Base-by-base conservation (phyloP, 345 rosid genomes). In the Adansonia digitata region DNA sequence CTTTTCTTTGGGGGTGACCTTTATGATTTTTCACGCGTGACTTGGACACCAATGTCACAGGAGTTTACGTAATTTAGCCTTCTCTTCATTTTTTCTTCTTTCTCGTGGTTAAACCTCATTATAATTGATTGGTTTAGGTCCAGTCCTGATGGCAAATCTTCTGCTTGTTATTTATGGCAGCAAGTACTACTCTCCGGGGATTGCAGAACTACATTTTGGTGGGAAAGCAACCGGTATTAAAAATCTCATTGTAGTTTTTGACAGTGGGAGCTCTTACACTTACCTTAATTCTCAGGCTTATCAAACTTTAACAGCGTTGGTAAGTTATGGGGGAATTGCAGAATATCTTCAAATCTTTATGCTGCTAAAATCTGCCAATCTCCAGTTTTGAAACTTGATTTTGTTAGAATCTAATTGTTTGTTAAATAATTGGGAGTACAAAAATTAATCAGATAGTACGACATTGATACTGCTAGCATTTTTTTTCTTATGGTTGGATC, bases 231-330 rank as follows among this genome's bases (percentile, higher is more conserved):
- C 97, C 0, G 93, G 88, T 46, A 24, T 83, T 20, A 88, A 80
- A 81, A 87, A 93, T 78, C 75, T 95, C 51, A 76, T 61, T 2
- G 62, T 79, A 40, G 72, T 83, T 46, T 86, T 95, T 34, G 99
- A 95, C 82, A 91, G 97, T 40, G 99, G 99, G 63, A 92, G 98
- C 81, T 90, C 99, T 26, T 95, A 93, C 73, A 89, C 93, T n/a
- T 95, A 95, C 82, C 78, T 95, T 62, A 89, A 84, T 71, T 84
- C 86, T 13, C 79, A 77, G 80, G 90, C 92, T 24, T 91, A 93
- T 73, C 85, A 91, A 74, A 82, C 80, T 22, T 69, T 90, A 15
- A 60, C 84, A 22, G 77, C 51, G 31, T 60, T 77, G 88, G 98
- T 95, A 82, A 84, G 90, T 77, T 48, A n/a, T 27, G 51, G 39